phyloP scores from a whole-genome alignment of 257 asterid genomes.

The Verbena officinalis region DNA sequence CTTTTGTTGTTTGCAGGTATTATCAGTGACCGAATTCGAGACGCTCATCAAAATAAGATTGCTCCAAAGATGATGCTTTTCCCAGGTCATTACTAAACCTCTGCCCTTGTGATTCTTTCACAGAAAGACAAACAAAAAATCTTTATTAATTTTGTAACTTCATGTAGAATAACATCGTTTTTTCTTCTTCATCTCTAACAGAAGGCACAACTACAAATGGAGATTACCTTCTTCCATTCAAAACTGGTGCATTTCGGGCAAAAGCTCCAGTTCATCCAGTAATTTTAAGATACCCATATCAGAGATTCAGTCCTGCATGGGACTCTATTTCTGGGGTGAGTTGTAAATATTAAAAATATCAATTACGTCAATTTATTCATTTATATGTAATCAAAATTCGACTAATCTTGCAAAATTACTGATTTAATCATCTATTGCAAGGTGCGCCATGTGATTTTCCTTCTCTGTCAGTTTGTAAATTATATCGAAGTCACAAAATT shows the following conservation, averaged over 20 bases:
- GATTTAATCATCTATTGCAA: constrained; percentile 42
- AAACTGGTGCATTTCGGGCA: constrained; percentile 94
- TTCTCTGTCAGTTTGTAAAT: constrained; percentile 90
- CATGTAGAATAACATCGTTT: neutral
- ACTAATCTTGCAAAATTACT: constrained; percentile 10
- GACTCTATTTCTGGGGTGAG: constrained; percentile 96
- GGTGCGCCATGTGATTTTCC: constrained; percentile 72
- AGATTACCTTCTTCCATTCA: constrained; percentile 88
- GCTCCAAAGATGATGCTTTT: constrained; percentile 88
- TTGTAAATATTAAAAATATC: constrained; percentile 1
- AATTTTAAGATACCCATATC: constrained; percentile 86
- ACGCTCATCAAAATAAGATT: constrained; percentile 63
- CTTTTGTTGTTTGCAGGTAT: constrained; percentile 54
- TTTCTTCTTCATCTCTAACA: constrained; percentile 36
- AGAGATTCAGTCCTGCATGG: constrained; percentile 98
- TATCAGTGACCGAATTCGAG: constrained; percentile 75
- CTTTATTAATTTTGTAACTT: constrained; percentile 1
- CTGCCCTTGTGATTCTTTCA: constrained; percentile 14
- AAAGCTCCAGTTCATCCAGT: constrained; percentile 87
- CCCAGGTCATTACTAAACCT: constrained; percentile 59
- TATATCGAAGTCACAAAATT: constrained; percentile 68
- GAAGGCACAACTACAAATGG: constrained; percentile 99
- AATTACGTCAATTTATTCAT: neutral
- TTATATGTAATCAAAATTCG: constrained; percentile 17
- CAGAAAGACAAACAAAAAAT: neutral